A percentile compares a stretch with the other conserved stretches of the same genome.
Conservation (phyloP, 306 rosid genomes). For the Geum urbanum region DNA sequence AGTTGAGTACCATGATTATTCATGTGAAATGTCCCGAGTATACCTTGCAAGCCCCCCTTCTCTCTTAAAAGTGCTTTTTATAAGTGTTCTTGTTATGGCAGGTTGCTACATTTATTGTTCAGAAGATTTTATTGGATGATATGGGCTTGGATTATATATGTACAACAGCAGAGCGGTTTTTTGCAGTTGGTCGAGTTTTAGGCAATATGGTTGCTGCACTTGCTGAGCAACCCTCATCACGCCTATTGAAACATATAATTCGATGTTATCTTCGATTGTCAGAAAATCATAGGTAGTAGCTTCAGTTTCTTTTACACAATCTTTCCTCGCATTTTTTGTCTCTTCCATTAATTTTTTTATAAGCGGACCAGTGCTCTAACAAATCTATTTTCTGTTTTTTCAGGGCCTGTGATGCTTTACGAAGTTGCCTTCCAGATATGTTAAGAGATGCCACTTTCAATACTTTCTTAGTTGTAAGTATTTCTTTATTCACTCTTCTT, state of each 20-base stretch:
- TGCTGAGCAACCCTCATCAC: constrained; percentile 66
- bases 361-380: not conserved
- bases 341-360: not conserved
- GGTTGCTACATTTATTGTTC: constrained; percentile 87
- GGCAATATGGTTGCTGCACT: constrained; percentile 56
- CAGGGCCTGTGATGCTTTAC: constrained; percentile 74
- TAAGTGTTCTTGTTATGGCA: constrained; percentile 30
- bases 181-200: constrained; percentile 60
- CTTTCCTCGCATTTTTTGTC: no score
- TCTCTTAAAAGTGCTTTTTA: constrained; percentile 27
- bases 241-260: constrained; percentile 66
- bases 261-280: constrained; percentile 74
- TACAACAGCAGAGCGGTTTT: constrained; percentile 63
- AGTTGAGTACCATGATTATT: constrained; percentile 49
- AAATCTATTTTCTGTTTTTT: constrained; percentile 4
- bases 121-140: constrained; percentile 69
- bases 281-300: constrained; percentile 54
- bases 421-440: constrained; percentile 67
- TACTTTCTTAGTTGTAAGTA: constrained; percentile 58
- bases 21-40: not conserved
- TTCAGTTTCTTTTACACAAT: no score
- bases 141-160: constrained; percentile 77
- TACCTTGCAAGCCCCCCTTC: not conserved
- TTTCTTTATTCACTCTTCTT: not conserved
- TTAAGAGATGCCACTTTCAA: constrained; percentile 58